Base-by-base conservation (phyloP, 2,329 filamentous ascomycete genomes). In the Fonsecaea monophora region DNA sequence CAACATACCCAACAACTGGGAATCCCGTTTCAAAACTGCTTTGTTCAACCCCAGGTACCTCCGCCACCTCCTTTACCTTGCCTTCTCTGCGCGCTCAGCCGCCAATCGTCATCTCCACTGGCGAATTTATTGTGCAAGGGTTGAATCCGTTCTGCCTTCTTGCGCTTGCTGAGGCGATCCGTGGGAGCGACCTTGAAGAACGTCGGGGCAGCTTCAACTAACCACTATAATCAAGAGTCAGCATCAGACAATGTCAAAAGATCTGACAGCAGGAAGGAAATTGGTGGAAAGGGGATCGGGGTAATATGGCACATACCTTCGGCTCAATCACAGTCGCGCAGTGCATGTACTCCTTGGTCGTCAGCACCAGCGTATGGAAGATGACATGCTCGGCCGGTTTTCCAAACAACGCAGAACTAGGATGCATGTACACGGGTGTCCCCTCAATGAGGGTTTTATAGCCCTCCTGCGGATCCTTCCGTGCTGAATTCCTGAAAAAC, bases 371-470 rank as follows among this genome's bases (percentile, higher is more conserved):
- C 0, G 78, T 81, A 75, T 97, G 90, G 77, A 97, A 99, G 63
- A 99, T 92, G 38, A 98, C 95, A 85, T 96, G 96, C 80, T 99
- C 95, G 0, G 94, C 91, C 67, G 94, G 92, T 80, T 98, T 98
- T 60, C 95, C 95, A 75, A 98, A 99, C 13, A 99, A 82, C 9
- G 94, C 92, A 8, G 92, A 96, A 69, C 88, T 91, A 0, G 95
- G 95, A 79, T 99, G 96, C 79, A 99, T 86, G 78, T 96, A 97
- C 0, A 99, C 94, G 0, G 94, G 92, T 2, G 94, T 98, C 42
- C 92, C 91, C 81, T 99, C 95, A 67, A 94, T 95, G 25, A 99
- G 86, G 32, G 96, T 99, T 84, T 97, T 98, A 83, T 97, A 99
- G 21, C 95, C 95, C 77, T 98, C 95, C 72, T 94, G 90, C 0